Percentiles rank a stretch among this genome's conserved stretches.
phyloP scores from a whole-genome alignment of 164 flowering plant genomes.

The Vitis amurensis region DNA sequence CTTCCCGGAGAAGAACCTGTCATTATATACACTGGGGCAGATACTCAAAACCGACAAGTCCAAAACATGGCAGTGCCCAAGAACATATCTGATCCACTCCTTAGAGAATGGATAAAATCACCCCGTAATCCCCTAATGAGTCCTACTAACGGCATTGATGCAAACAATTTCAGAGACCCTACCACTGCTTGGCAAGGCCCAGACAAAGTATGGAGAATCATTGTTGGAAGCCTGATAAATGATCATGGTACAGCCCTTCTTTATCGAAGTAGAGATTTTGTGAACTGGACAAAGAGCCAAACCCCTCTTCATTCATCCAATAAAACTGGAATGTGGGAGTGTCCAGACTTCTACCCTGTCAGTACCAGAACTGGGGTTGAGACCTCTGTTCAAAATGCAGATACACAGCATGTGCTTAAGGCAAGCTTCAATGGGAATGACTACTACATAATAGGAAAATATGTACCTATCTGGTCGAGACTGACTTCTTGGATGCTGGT shows the following conservation, averaged over 20 bases:
- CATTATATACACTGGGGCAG: constrained; percentile 53
- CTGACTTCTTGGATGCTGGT: constrained; percentile 14
- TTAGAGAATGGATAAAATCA: constrained; percentile 44
- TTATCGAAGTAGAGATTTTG: constrained; percentile 15
- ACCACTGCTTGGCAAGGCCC: constrained; percentile 43
- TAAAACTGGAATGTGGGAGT: constrained; percentile 26
- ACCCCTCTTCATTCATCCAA: constrained; percentile 13
- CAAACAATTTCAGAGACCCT: constrained; percentile 41
- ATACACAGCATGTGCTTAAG: constrained; percentile 53
- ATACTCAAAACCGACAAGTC: constrained; percentile 26
- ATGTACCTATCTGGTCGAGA: constrained; percentile 28
- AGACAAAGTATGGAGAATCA: constrained; percentile 16
- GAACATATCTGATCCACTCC: constrained; percentile 43
- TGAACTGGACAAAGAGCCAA: constrained; percentile 1
- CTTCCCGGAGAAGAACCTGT: constrained; percentile 42
- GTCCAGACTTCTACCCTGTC: constrained; percentile 18
- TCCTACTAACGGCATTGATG: constrained; percentile 23
- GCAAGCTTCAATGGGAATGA: constrained; percentile 36
- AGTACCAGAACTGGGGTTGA: constrained; percentile 7
- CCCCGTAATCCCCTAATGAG: constrained; percentile 39
- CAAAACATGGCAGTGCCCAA: constrained; percentile 51
- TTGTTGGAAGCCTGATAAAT: constrained; percentile 8
- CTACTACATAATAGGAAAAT: constrained; percentile 40
- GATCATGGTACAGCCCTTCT: constrained; percentile 6
- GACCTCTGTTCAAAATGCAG: constrained; percentile 8